These are phyloP conservation scores for Phytophthora pluvialis DNA, from an alignment of 352 stramenopile genomes.

Conservation along the genomic window DNA sequence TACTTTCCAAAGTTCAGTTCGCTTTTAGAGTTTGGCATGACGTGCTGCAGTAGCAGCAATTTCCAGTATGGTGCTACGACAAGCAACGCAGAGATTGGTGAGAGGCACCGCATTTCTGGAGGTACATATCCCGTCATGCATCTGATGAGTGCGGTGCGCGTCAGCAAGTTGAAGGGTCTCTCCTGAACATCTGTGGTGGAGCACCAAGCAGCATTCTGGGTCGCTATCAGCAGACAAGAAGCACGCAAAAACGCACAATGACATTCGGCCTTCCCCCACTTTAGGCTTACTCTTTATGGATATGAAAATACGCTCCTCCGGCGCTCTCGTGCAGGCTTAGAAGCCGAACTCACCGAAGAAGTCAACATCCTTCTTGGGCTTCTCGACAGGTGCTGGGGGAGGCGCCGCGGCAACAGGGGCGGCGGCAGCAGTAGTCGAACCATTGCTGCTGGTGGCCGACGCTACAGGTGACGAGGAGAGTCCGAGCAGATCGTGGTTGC, in stretches of 20 bases:
- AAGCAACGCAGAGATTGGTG: not conserved
- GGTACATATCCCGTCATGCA: not conserved
- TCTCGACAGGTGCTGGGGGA: conserved; percentile 42
- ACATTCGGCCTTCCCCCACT: conserved; percentile 20
- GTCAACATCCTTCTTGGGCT: conserved; percentile 84
- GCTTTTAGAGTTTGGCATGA: not conserved
- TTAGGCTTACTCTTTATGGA: conserved; percentile 35
- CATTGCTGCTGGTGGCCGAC: conserved; percentile 32
- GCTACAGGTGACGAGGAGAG: conserved; percentile 29
- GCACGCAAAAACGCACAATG: conserved; percentile 25
- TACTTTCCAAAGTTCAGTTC: conserved; percentile 4
- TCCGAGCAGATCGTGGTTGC: conserved; percentile 35
- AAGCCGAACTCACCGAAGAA: conserved; percentile 88
- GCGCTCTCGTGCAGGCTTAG: conserved; percentile 33
- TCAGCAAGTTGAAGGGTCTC: conserved; percentile 6
- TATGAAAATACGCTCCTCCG: conserved; percentile 12
- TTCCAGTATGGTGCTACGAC: no score
- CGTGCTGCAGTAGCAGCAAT: not conserved
- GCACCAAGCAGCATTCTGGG: not conserved
- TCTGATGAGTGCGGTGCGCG: not conserved
- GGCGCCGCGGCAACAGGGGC: conserved; percentile 27
- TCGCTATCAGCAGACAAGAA: not conserved
- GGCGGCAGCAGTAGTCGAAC: conserved; percentile 22
- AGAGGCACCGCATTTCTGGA: conserved; percentile 7
- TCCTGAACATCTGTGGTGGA: not conserved